Conservation (phyloP, 495 filamentous ascomycete genomes). For the Corynascus novoguineensis region DNA sequence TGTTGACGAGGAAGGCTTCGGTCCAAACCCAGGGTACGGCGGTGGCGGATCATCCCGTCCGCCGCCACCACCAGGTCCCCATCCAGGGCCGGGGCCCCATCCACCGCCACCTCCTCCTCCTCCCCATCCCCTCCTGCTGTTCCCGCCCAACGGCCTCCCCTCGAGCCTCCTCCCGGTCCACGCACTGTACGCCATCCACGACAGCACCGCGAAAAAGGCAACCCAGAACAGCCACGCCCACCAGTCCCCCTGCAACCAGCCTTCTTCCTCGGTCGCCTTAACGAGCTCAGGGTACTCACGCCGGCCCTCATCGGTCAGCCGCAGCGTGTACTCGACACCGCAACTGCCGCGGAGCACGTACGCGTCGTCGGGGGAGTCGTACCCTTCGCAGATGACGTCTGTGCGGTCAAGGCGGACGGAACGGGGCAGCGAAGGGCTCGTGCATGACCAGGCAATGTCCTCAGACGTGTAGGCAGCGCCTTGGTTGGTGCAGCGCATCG, state of each 20-base stretch:
- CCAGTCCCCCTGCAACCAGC: slow-evolving; percentile 19
- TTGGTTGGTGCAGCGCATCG: slow-evolving; percentile 83
- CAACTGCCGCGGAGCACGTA: slow-evolving; percentile 87
- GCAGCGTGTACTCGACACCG: slow-evolving; percentile 83
- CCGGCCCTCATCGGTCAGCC: slow-evolving; percentile 78
- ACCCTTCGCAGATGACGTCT: slow-evolving; percentile 92
- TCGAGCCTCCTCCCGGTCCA: slow-evolving; percentile 20
- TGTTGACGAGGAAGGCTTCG: slow-evolving; percentile 25
- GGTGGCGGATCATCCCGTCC: slow-evolving; percentile 54
- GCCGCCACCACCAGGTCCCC: slow-evolving; percentile 23
- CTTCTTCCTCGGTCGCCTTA: neutral
- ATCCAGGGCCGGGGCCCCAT: no score
- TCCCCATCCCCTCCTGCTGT: slow-evolving; percentile 3
- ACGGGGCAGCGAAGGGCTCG: slow-evolving; percentile 63
- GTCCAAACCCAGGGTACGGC: slow-evolving; percentile 45
- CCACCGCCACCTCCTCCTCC: slow-evolving; percentile 15
- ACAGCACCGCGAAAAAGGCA: slow-evolving; percentile 41
- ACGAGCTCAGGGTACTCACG: slow-evolving; percentile 52
- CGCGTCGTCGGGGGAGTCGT: slow-evolving; percentile 63
- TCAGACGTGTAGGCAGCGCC: slow-evolving; percentile 63
- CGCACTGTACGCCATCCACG: slow-evolving; percentile 49
- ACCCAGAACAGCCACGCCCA: slow-evolving; percentile 27
- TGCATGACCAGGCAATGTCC: slow-evolving; percentile 86
- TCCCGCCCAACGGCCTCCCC: slow-evolving; percentile 12
- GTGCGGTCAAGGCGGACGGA: slow-evolving; percentile 87